Base-by-base conservation (phyloP, 208 protist species). In the Crithidia mellificae region DNA sequence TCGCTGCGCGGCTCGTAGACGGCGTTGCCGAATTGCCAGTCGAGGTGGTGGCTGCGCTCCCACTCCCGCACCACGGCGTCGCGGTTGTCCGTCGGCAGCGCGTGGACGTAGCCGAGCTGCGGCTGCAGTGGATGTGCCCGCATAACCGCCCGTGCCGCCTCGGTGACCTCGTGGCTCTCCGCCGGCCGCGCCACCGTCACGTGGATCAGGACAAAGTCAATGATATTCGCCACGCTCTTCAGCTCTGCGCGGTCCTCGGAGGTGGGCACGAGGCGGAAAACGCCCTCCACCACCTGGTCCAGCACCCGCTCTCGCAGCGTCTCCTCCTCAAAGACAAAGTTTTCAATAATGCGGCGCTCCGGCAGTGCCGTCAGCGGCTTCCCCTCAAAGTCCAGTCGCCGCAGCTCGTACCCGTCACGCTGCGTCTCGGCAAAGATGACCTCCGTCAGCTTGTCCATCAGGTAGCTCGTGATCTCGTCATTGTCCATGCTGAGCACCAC, bases 21-120 rank as follows among this genome's bases (percentile, higher is more conserved):
- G 29, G 92, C 92, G 43, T 93, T 93, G 49, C 92, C 92, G 57
- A 97, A 97, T 76, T 97, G 92, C 88, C 88, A 95, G 63, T 97
- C 88, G 0, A 95, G 68, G 77, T 95, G 88, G 57, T 94, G 88
- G 77, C 89, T 84, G 24, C 88, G 81, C 77, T 94, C 90, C 92
- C 92, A 97, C 74, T 94, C 90, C 53, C 79, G 85, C 73, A 94
- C 75, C 8, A 95, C 53, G 20, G 39, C 57, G 47, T 95, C 88
- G 15, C 90, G 82, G 54, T 83, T 84, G 78, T 95, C 88, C 12
- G 78, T 85, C 0, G 92, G 92, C 25, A 97, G 70, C 11, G 90
- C 92, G 56, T 95, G 90, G 52, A 77, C 68, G 67, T 90, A 95
- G 63, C 92, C 92, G 6, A 95, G 70, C 78, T 91, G 61, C 30